Percentiles rank a stretch among this genome's conserved stretches.
These are phyloP conservation scores for Leucocoprinus leucothites DNA, from an alignment of 768 basidiomycete species.

Conservation along the genomic window DNA sequence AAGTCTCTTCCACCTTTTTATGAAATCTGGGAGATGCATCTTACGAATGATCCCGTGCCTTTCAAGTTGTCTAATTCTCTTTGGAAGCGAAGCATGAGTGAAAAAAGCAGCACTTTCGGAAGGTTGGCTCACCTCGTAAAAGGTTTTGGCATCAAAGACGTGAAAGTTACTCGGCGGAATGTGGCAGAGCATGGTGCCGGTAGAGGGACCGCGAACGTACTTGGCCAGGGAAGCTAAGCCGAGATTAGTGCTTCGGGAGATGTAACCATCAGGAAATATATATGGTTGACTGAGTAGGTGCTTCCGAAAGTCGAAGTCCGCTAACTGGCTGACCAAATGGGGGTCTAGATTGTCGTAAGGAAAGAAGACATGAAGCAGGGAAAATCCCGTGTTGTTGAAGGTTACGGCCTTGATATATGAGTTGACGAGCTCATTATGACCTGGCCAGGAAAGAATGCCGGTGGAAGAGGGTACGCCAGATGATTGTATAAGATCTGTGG, in stretches of 20 bases:
- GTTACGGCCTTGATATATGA: not conserved
- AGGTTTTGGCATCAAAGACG: too few species aligned
- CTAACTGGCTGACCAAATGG: not conserved
- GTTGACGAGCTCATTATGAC: not conserved
- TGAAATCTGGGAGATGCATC: too few species aligned
- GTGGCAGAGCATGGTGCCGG: too few species aligned
- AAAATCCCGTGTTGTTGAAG: not conserved
- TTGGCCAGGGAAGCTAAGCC: not conserved
- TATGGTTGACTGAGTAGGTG: not conserved
- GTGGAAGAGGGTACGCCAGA: not conserved
- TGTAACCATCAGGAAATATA: too few species aligned
- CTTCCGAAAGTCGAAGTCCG: not conserved
- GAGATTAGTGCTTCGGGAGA: not conserved
- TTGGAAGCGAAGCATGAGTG: too few species aligned
- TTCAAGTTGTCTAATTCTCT: too few species aligned
- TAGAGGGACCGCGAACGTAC: not conserved
- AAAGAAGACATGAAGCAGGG: not conserved
- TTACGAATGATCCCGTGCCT: too few species aligned
- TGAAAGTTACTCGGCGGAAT: too few species aligned
- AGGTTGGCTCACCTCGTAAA: too few species aligned
- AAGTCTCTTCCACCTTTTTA: too few species aligned
- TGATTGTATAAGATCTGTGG: not conserved
- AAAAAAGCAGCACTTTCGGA: too few species aligned
- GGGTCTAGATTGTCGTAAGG: not conserved
- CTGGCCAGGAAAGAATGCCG: not conserved